Percentiles rank a stretch among this genome's conserved stretches.
Conservation (phyloP, 2,329 filamentous ascomycete genomes). For the Stachybotrys echinatus region DNA sequence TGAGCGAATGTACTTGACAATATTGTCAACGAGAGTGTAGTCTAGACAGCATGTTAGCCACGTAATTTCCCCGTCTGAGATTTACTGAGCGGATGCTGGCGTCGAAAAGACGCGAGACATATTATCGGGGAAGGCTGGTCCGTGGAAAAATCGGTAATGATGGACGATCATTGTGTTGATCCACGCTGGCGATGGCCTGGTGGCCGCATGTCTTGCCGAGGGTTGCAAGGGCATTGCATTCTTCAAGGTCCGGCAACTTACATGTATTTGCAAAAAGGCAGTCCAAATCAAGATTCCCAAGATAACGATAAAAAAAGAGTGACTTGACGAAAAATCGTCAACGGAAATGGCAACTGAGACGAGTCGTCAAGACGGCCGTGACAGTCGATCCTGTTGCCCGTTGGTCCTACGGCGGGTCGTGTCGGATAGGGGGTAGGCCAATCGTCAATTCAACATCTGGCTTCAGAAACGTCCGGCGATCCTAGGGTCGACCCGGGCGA, state of each 20-base stretch:
- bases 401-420: neutral
- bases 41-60: neutral
- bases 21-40: constrained; percentile 44
- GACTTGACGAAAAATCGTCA: constrained; percentile 43
- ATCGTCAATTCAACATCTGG: neutral
- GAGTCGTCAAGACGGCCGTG: constrained; percentile 21
- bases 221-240: no score
- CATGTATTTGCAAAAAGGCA: neutral
- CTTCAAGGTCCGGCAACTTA: neutral
- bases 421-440: neutral
- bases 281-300: neutral
- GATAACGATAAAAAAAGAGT: constrained; percentile 30
- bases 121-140: neutral
- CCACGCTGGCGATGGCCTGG: no score
- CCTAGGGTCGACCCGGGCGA: neutral
- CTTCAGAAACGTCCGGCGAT: neutral
- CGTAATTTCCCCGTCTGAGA: neutral
- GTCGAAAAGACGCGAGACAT: neutral
- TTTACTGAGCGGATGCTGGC: no score
- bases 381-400: constrained; percentile 1
- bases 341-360: constrained; percentile 19
- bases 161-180: neutral
- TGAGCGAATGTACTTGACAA: constrained; percentile 58
- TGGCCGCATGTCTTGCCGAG: no score
- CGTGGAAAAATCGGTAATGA: neutral